Conservation (phyloP, 2,329 filamentous ascomycete genomes). For the Trichophyton schoenleinii region DNA sequence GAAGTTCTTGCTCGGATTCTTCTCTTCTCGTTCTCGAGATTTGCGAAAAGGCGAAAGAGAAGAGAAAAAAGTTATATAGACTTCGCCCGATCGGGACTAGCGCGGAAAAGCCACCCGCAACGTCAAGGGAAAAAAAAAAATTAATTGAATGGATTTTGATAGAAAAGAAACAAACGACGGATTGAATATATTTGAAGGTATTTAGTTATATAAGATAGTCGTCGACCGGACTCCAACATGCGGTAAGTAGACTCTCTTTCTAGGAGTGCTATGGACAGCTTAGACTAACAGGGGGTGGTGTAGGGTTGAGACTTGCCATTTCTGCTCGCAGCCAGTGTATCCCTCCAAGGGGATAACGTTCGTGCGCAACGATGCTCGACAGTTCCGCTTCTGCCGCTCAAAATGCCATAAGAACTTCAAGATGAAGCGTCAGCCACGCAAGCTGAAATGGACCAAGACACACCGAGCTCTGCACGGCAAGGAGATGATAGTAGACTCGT, state of each 20-base stretch:
- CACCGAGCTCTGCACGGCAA: constrained; percentile 77
- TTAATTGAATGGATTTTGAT: background rate
- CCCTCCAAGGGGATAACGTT: constrained; percentile 56
- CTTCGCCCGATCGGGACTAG: background rate
- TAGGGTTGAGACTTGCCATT: constrained; percentile 52
- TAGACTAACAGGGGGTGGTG: background rate
- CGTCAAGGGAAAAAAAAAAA: background rate
- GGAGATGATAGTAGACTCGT: constrained; percentile 85
- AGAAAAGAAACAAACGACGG: background rate
- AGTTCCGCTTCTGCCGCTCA: constrained; percentile 55
- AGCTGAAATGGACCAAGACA: constrained; percentile 94
- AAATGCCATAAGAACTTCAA: constrained; percentile 74
- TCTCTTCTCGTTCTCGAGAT: background rate
- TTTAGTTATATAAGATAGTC: background rate
- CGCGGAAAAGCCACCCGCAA: background rate
- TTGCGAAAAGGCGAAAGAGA: background rate
- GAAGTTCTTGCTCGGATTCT: background rate
- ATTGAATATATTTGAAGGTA: background rate
- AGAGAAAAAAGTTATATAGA: background rate
- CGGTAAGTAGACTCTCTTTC: constrained; percentile 3
- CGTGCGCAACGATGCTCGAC: constrained; percentile 52
- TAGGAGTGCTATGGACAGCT: background rate
- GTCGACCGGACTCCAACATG: constrained; percentile 2
- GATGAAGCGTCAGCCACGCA: constrained; percentile 96
- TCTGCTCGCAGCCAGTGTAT: constrained; percentile 57